phyloP scores from a whole-genome alignment of 2,329 filamentous ascomycete species.

The Cladorrhinum sp. region DNA sequence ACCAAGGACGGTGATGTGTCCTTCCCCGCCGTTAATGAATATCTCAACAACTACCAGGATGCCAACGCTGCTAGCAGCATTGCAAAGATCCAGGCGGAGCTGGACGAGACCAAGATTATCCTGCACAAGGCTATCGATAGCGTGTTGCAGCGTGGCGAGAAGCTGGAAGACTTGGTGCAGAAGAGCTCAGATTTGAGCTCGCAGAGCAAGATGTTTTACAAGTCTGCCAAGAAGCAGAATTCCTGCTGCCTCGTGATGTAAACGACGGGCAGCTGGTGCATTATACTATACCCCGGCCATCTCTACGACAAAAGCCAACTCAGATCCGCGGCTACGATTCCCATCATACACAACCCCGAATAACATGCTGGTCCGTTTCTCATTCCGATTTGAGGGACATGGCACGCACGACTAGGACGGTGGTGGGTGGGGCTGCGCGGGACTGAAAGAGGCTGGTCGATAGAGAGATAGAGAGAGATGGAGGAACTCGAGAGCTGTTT shows the following conservation, averaged over 20 bases:
- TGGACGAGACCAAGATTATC: conserved; percentile 96
- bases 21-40: conserved; percentile 76
- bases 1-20: conserved; percentile 49
- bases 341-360: neutral
- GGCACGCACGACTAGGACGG: neutral
- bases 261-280: conserved; percentile 5
- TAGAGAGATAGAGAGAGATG: neutral
- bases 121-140: conserved; percentile 95
- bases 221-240: conserved; percentile 77
- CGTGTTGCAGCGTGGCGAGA: conserved; percentile 86
- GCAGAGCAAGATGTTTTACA: conserved; percentile 98
- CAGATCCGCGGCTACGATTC: neutral
- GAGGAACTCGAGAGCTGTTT: neutral
- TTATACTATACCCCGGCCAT: neutral
- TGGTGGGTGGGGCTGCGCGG: no score
- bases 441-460: no score
- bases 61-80: conserved; percentile 87
- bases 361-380: neutral
- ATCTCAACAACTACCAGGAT: conserved; percentile 74
- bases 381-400: no score
- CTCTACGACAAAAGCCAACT: neutral
- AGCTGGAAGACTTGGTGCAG: conserved; percentile 88
- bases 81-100: conserved; percentile 91
- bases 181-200: conserved; percentile 89
- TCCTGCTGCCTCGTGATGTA: conserved; percentile 72